Conservation (phyloP, 1,284 basidiomycete species). For the Ustilago lituana region DNA sequence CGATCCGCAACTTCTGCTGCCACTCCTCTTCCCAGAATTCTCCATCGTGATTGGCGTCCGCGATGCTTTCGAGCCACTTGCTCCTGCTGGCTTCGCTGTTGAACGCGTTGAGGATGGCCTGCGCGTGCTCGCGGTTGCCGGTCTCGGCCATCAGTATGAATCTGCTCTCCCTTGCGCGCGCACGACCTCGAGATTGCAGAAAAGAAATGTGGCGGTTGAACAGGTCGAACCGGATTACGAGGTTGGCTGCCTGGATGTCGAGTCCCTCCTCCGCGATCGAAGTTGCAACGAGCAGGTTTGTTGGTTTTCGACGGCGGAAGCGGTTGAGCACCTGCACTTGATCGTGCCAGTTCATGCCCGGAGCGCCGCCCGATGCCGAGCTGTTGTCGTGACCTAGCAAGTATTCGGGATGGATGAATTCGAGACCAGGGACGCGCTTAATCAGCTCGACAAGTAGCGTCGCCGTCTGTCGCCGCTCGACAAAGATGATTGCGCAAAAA, state of each 20-base stretch:
- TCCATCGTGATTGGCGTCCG: slow-evolving; percentile 11
- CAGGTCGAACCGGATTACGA: slow-evolving; percentile 57
- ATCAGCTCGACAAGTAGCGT: slow-evolving; percentile 50
- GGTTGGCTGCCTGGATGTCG: slow-evolving; percentile 55
- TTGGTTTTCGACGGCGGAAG: slow-evolving; percentile 39
- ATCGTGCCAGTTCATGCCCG: slow-evolving; percentile 50
- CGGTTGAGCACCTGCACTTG: slow-evolving; percentile 49
- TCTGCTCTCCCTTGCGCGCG: slow-evolving; percentile 30
- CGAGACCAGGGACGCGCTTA: slow-evolving; percentile 29
- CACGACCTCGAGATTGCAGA: slow-evolving; percentile 52
- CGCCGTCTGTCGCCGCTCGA: slow-evolving; percentile 49
- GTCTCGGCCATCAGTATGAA: slow-evolving; percentile 50
- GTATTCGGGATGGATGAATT: slow-evolving; percentile 44
- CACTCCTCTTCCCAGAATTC: slow-evolving; percentile 17
- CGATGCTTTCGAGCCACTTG: slow-evolving; percentile 38
- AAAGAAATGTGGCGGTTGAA: slow-evolving; percentile 53
- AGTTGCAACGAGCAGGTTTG: slow-evolving; percentile 56
- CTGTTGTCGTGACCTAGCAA: slow-evolving; percentile 48
- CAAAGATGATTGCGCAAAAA: slow-evolving; percentile 60
- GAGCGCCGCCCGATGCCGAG: slow-evolving; percentile 10
- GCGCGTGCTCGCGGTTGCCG: slow-evolving; percentile 20
- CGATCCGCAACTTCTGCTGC: slow-evolving; percentile 27
- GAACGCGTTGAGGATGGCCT: slow-evolving; percentile 27
- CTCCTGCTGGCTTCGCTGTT: slow-evolving; percentile 21
- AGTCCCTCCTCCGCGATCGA: slow-evolving; percentile 58